Evolutionary conservation across 1,139 yeast genomes (phyloP), one percentile per base, ranked within the genome.

Genomic region (Taiozyma sp.): DNA sequence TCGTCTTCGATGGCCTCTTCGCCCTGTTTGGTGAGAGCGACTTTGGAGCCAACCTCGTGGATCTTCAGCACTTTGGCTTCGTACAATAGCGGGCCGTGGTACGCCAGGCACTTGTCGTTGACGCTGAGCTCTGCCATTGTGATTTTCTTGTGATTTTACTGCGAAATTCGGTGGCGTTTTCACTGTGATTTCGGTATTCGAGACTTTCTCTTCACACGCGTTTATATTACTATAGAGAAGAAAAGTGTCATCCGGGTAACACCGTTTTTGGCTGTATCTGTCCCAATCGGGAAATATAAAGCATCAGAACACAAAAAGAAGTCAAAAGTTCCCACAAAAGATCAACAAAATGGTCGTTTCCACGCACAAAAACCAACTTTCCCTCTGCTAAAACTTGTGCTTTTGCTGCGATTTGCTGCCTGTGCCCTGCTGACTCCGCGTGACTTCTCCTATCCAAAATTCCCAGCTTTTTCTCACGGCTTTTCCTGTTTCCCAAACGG

Each of bases 41-140:
- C 60, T 51, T 70, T 70, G 7, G 72, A 70, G 29, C 75, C 75
- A 1, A 86, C 82, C 53, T 81, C 81, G 65, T 84, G 89, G 1
- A 78, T 70, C 62, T 81, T 81, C 48, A 87, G 64, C 19, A 92
- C 80, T 65, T 87, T 89, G 56, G 97, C 96, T 68, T 91, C 96
- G 65, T 92, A 92, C 13, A 92, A 78, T 58, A 92, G 69, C 4
- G 97, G 96, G 0, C 97, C 97, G 65, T 92, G 97, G 66, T 80
- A 92, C 14, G 96, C 97, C 61, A 90, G 73, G 57, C 92, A 89
- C 53, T 72, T 72, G 22, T 75, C 70, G 48, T 76, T 78, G n/a
- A 67, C 45, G 13, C 46, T 47, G 29, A 51, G 45, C 19, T 40
- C 43, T 12, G 43, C 22, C 41, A 38, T 38, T 8, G 8, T 12